Evolutionary conservation across 2,329 filamentous ascomycete genomes (phyloP), one percentile per base, ranked within the genome.

Genomic region (Sarocladium kiliense): DNA sequence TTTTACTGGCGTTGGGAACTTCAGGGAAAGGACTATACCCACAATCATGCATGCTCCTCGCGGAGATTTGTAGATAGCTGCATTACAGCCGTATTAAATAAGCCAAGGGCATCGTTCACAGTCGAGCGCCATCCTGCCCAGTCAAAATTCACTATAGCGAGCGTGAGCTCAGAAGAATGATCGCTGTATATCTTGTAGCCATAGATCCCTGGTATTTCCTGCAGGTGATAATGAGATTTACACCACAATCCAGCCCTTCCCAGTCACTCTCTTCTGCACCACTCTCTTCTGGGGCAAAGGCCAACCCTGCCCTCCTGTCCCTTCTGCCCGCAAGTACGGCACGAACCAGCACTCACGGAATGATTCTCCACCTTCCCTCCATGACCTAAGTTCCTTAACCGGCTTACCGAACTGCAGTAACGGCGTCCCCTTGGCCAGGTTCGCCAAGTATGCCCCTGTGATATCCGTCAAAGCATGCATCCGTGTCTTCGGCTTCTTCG

Each of bases 391-490:
- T 75, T 94, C 92, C 62, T 94, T 94, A 66, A 97, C 86, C 1
- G 94, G 93, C 74, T 97, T 97, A 3, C 91, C 89, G 61, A 93
- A 91, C 36, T 82, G 82, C 21, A 97, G 70, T 54, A 99, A 74
- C 50, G 91, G 89, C 12, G 94, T 97, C 0, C 89, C 89, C 66
- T 91, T 87, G 4, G 91, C 89, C 55, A 97, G 76, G 1, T 83
- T 84, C 3, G 88, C 83, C 5, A 99, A 78, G 67, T 95, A 89
- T 2, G 81, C 79, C 1, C 84, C 87, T 16, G 85, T 88, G 6
- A 96, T 77, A 26, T 92, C 84, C 2, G 91, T 93, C 19, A 99
- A 78, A 3, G 93, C 82, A 66, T 93, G 89, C 88, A 99, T 95
- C 42, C 94, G 77, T 27, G 91, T 91, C 71, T 88, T 91, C 18